phyloP scores from a whole-genome alignment of 208 protist genomes.

The Tetramitus jugosus region DNA sequence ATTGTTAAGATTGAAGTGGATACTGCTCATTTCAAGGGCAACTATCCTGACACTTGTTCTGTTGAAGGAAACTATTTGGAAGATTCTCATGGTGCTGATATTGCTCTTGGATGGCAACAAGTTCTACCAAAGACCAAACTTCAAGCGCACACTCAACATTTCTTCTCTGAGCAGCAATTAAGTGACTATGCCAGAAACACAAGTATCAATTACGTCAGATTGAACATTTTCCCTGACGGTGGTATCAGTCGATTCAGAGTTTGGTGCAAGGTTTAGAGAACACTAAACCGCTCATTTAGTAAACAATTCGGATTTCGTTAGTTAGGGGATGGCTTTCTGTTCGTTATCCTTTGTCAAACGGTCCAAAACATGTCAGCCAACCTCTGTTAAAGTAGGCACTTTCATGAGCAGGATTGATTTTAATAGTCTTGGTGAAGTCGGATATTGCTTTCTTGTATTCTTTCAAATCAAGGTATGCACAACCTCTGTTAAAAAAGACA shows the following conservation, averaged over 20 bases:
- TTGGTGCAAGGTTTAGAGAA: too few relatives aligned
- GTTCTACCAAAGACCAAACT: not conserved
- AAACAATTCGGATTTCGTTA: too few relatives aligned
- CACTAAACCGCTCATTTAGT: too few relatives aligned
- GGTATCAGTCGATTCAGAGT: slow-evolving; percentile 27
- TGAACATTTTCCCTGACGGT: slow-evolving; percentile 32
- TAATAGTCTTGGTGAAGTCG: too few relatives aligned
- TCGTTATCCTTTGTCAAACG: too few relatives aligned
- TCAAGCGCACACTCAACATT: not conserved
- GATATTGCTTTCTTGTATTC: too few relatives aligned
- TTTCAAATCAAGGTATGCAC: too few relatives aligned
- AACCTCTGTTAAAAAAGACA: too few relatives aligned
- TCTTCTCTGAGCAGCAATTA: not conserved
- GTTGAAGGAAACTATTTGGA: slow-evolving; percentile 20
- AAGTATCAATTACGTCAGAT: slow-evolving; percentile 23
- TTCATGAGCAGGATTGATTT: too few relatives aligned
- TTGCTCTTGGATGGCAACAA: not conserved
- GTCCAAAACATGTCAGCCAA: too few relatives aligned
- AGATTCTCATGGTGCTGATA: not conserved
- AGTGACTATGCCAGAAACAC: not conserved
- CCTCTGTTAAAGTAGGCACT: too few relatives aligned
- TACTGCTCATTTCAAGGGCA: slow-evolving; percentile 38
- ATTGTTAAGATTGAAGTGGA: slow-evolving; percentile 22
- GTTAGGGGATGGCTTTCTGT: too few relatives aligned
- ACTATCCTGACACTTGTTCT: slow-evolving; percentile 33